Evolutionary conservation across 768 basidiomycete genomes (phyloP).

Genomic region (Termitomyces sp.): DNA sequence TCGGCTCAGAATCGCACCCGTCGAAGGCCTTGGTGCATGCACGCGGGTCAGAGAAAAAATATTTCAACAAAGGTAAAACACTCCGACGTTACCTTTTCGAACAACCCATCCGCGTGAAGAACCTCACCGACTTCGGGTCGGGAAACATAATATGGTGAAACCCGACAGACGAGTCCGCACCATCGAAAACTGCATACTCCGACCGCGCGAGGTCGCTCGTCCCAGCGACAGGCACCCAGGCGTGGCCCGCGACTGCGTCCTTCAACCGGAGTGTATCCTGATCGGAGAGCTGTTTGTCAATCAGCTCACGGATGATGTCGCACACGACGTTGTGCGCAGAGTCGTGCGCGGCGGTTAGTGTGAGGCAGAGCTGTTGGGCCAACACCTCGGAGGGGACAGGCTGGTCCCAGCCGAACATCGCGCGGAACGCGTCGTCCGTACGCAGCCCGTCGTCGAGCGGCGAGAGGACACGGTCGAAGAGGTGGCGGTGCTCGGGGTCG

Average conservation of each 20-base stretch:
- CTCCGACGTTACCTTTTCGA: constrained; percentile 24
- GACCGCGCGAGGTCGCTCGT: constrained; percentile 13
- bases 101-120: constrained; percentile 34
- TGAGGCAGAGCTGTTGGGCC: constrained; percentile 24
- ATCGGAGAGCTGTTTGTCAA: constrained; percentile 15
- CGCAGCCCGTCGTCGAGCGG: constrained; percentile 20
- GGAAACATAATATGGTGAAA: constrained; percentile 20
- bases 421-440: constrained; percentile 23
- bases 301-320: constrained; percentile 26
- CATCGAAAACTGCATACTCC: constrained; percentile 18
- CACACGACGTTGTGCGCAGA: constrained; percentile 7
- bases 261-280: constrained; percentile 14
- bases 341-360: neutral
- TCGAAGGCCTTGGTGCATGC: constrained; percentile 23
- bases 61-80: neutral
- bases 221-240: constrained; percentile 31
- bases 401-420: constrained; percentile 34
- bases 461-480: constrained; percentile 36
- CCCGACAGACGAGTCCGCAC: constrained; percentile 10
- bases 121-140: constrained; percentile 11
- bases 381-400: constrained; percentile 25
- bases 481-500: constrained; percentile 13
- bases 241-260: constrained; percentile 8
- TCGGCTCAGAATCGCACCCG: constrained; percentile 15
- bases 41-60: neutral